A percentile compares a stretch with the other conserved stretches of the same genome.
Evolutionary conservation across 257 asterid species (phyloP).

Genomic region (Nemophila menziesii): DNA sequence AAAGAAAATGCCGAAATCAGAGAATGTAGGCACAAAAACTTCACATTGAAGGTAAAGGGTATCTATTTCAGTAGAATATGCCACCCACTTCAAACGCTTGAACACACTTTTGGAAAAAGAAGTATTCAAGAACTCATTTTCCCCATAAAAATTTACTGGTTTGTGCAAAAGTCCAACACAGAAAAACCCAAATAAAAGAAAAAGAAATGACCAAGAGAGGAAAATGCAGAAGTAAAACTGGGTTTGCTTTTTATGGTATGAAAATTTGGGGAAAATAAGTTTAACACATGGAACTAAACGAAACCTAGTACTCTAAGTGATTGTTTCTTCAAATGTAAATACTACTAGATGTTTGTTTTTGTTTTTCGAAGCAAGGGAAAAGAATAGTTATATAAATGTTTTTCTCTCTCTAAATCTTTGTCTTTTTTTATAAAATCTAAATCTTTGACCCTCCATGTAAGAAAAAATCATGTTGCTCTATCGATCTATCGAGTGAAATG

Average conservation of each 20-base stretch:
- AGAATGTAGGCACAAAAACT: slow-evolving; percentile 20
- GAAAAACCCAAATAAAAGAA: neutral
- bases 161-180: neutral
- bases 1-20: no score
- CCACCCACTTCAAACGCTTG: neutral
- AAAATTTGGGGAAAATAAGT: no score
- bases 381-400: neutral
- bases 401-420: neutral
- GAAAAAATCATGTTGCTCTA: no score
- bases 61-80: slow-evolving; percentile 13
- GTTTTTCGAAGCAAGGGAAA: neutral
- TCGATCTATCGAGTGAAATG: no score
- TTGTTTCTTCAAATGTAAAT: neutral
- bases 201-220: neutral
- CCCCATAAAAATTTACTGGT: neutral
- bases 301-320: neutral
- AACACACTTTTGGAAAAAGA: neutral
- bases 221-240: neutral
- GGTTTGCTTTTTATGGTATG: neutral
- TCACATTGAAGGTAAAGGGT: slow-evolving; percentile 38
- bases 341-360: neutral
- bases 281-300: neutral
- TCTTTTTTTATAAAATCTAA: no score
- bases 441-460: no score
- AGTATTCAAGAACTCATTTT: neutral